Evolutionary conservation across 2,329 filamentous ascomycete species (phyloP).

Genomic region (Aureobasidium sp.): DNA sequence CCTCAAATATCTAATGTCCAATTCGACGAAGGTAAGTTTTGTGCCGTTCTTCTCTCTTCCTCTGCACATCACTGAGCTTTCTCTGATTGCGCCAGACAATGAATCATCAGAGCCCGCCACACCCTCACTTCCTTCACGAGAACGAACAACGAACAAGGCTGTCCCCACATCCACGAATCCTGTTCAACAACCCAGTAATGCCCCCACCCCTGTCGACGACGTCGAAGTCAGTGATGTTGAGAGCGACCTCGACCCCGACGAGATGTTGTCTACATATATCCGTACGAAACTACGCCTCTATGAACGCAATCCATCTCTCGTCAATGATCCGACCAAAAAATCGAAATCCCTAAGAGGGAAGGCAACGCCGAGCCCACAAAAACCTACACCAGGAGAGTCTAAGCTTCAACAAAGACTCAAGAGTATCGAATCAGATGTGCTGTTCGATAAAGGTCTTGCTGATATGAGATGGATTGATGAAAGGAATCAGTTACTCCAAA

Average conservation of each 20-base stretch:
- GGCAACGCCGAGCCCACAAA: constrained; percentile 10
- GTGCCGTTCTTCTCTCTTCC: background rate
- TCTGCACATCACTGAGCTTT: background rate
- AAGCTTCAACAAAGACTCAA: constrained; percentile 68
- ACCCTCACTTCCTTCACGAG: background rate
- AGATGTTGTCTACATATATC: constrained; percentile 64
- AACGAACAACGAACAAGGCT: background rate
- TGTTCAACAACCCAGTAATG: background rate
- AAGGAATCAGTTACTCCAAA: constrained; percentile 36
- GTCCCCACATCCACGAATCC: background rate
- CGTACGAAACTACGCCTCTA: constrained; percentile 56
- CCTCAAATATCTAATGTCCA: background rate
- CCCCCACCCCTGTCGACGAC: constrained; percentile 20
- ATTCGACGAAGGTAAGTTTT: constrained; percentile 12
- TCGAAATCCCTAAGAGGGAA: constrained; percentile 20
- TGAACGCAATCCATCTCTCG: constrained; percentile 47
- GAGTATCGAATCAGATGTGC: constrained; percentile 60
- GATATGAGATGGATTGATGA: constrained; percentile 40
- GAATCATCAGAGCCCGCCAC: background rate
- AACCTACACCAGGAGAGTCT: constrained; percentile 43
- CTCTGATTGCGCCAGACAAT: constrained; percentile 12
- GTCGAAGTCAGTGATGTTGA: constrained; percentile 42
- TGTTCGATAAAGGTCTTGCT: constrained; percentile 44
- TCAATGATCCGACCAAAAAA: constrained; percentile 43
- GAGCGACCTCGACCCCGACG: constrained; percentile 43